Evolutionary conservation across 306 rosid genomes (phyloP).

Genomic region (Sesbania bispinosa): DNA sequence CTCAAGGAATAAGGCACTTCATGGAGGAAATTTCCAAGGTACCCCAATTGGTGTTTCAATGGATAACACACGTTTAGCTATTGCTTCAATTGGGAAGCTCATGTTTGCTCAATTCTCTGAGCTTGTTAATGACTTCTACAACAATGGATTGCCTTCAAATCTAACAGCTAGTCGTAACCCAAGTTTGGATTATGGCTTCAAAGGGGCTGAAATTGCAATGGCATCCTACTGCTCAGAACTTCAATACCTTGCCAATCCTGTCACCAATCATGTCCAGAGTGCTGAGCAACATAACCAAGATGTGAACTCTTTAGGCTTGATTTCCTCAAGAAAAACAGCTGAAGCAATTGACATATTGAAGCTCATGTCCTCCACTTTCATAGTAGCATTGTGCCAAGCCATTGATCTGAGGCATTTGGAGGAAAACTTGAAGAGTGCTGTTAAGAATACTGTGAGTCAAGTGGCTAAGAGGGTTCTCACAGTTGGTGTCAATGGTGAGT

Average conservation of each 20-base stretch:
- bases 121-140: conserved; percentile 86
- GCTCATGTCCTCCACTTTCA: conserved; percentile 86
- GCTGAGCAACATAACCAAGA: conserved; percentile 98
- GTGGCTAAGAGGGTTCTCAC: conserved; percentile 67
- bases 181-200: conserved; percentile 88
- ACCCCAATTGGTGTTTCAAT: conserved; percentile 95
- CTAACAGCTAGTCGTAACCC: conserved; percentile 67
- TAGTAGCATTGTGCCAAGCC: conserved; percentile 85
- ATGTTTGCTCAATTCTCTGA: conserved; percentile 94
- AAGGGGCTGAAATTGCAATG: conserved; percentile 93
- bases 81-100: conserved; percentile 80
- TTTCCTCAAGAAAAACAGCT: conserved; percentile 72
- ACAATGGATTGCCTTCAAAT: conserved; percentile 88
- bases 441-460: conserved; percentile 60
- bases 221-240: conserved; percentile 95
- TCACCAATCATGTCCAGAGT: conserved; percentile 90
- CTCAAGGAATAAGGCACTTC: conserved; percentile 80
- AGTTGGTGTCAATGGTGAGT: conserved; percentile 61
- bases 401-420: conserved; percentile 82
- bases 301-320: conserved; percentile 83
- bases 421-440: conserved; percentile 61
- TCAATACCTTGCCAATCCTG: conserved; percentile 86
- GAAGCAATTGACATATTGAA: conserved; percentile 77
- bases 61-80: conserved; percentile 84
- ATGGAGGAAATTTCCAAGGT: conserved; percentile 94